These are phyloP conservation scores for Coemansia sp. DNA, from an alignment of 371 early-diverging fungal genomes.

Conservation along the genomic window DNA sequence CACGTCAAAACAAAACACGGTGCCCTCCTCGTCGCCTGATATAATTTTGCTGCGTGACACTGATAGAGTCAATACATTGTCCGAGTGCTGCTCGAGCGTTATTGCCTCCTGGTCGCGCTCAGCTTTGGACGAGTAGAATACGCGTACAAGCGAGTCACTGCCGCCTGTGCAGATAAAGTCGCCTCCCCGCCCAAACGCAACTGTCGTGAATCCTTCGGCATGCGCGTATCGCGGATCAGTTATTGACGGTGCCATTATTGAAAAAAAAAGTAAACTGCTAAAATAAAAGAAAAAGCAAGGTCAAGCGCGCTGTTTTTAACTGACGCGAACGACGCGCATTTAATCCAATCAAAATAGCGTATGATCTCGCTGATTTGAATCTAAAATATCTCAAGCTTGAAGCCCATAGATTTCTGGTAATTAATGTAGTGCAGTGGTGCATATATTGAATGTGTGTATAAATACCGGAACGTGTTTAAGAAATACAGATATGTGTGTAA, in stretches of 20 bases:
- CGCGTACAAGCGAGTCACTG: slow-evolving; percentile 44
- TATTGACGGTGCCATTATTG: slow-evolving; percentile 8
- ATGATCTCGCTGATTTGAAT: neutral
- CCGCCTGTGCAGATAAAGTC: slow-evolving; percentile 47
- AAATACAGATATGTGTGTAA: neutral
- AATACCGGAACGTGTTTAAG: neutral
- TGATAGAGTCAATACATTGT: slow-evolving; percentile 31
- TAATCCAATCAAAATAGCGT: neutral
- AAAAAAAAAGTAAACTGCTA: neutral
- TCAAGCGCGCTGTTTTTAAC: neutral
- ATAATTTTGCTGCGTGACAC: slow-evolving; percentile 32
- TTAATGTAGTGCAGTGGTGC: neutral
- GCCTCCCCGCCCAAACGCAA: slow-evolving; percentile 31
- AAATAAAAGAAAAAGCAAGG: neutral
- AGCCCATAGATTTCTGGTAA: too few relatives aligned
- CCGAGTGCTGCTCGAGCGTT: slow-evolving; percentile 48
- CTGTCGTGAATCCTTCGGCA: slow-evolving; percentile 48
- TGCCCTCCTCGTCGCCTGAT: slow-evolving; percentile 48
- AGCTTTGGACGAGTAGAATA: slow-evolving; percentile 29
- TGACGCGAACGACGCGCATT: slow-evolving; percentile 2
- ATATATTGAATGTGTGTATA: neutral
- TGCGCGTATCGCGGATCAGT: slow-evolving; percentile 43
- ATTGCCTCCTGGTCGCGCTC: slow-evolving; percentile 48
- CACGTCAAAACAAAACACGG: slow-evolving; percentile 33
- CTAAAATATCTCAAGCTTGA: neutral